These are phyloP conservation scores for Pythium volutum DNA, from an alignment of 352 stramenopile species.

Conservation along the genomic window DNA sequence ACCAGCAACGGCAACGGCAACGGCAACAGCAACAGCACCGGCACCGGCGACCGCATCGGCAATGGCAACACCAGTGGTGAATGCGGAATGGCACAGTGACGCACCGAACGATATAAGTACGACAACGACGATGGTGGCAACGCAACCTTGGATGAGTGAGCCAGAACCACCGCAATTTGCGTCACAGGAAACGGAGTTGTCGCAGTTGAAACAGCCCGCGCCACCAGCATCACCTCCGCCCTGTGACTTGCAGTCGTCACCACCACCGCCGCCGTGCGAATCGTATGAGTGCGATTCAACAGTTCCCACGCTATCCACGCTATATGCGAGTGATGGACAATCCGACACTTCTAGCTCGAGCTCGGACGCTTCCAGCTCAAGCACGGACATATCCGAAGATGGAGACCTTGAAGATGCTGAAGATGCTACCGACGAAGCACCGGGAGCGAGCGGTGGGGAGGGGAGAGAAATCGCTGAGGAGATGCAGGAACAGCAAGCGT, in stretches of 20 bases:
- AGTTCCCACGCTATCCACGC: not conserved
- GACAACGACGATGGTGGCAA: not conserved
- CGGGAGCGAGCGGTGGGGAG: not conserved
- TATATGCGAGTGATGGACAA: not conserved
- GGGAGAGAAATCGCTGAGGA: not conserved
- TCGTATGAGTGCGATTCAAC: not conserved
- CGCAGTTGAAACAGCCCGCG: not conserved
- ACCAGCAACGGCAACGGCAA: no score
- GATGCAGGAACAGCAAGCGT: not conserved
- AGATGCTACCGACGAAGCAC: not conserved
- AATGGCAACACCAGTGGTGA: slow-evolving; percentile 17
- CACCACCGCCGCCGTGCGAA: not conserved
- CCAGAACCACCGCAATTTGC: not conserved
- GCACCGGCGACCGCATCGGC: no score
- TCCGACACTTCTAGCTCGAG: not conserved
- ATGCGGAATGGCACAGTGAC: slow-evolving; percentile 6
- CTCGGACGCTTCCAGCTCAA: not conserved
- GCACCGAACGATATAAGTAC: not conserved
- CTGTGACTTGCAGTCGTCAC: not conserved
- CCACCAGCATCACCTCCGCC: not conserved
- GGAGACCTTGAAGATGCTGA: not conserved
- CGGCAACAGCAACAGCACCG: no score
- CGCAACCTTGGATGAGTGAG: not conserved
- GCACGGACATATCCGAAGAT: not conserved
- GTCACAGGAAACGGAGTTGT: not conserved